Evolutionary conservation across 495 filamentous ascomycete genomes (phyloP).

Genomic region (Chaetomidium leptoderma): DNA sequence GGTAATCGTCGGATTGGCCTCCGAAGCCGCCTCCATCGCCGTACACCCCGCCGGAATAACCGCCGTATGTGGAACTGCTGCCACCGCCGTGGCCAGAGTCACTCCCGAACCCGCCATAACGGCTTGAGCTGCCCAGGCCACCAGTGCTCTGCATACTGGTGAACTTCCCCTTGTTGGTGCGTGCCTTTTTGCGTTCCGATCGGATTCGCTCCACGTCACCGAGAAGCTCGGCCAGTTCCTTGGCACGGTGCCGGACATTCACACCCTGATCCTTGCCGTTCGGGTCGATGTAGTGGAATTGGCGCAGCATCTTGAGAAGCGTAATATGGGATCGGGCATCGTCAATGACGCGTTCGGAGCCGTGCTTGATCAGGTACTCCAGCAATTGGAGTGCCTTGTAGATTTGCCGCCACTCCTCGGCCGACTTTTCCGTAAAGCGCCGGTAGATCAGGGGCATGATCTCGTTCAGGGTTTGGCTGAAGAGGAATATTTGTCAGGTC

Average conservation of each 20-base stretch:
- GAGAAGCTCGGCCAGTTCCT: slow-evolving; percentile 89
- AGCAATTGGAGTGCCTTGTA: slow-evolving; percentile 97
- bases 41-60: slow-evolving; percentile 82
- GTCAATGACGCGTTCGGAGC: slow-evolving; percentile 95
- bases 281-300: slow-evolving; percentile 94
- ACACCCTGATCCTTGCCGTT: slow-evolving; percentile 98
- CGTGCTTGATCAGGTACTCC: slow-evolving; percentile 97
- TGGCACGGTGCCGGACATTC: slow-evolving; percentile 94
- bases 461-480: slow-evolving; percentile 91
- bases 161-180: slow-evolving; percentile 86
- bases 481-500: background rate
- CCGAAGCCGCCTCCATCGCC: slow-evolving; percentile 92
- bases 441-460: slow-evolving; percentile 99
- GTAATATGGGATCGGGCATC: slow-evolving; percentile 93
- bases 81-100: slow-evolving; percentile 61
- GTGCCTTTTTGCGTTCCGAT: slow-evolving; percentile 88
- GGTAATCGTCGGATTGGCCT: slow-evolving; percentile 58
- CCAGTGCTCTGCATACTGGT: slow-evolving; percentile 82
- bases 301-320: slow-evolving; percentile 93
- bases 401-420: slow-evolving; percentile 98
- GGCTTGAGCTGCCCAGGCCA: slow-evolving; percentile 49
- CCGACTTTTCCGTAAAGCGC: slow-evolving; percentile 95
- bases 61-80: slow-evolving; percentile 61
- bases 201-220: slow-evolving; percentile 92
- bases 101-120: slow-evolving; percentile 89